These are phyloP conservation scores for Chionographis japonica DNA, from an alignment of 106 monocot genomes.

Conservation along the genomic window DNA sequence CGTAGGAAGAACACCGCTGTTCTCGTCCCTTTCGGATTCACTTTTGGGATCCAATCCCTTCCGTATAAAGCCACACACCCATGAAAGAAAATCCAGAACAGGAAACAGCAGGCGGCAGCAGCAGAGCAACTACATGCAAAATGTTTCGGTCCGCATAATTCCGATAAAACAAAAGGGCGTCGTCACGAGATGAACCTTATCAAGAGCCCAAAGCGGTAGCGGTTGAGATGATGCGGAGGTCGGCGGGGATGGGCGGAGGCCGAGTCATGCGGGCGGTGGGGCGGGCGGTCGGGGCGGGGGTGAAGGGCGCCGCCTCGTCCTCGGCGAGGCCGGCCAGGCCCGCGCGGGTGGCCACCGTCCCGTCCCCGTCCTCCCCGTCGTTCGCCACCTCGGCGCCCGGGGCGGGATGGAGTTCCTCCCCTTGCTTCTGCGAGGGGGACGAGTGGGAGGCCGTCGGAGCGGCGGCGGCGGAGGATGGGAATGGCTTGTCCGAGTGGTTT, in stretches of 20 bases:
- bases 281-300: conserved; percentile 9
- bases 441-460: conserved; percentile 36
- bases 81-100: no score
- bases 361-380: background rate
- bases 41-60: no score
- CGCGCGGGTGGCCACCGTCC: background rate
- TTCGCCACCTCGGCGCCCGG: conserved; percentile 3
- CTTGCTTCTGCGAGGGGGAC: conserved; percentile 16
- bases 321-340: conserved; percentile 3
- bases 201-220: no score
- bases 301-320: conserved; percentile 2
- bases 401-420: conserved; percentile 1
- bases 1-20: no score
- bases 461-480: conserved; percentile 4
- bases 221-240: conserved; percentile 23
- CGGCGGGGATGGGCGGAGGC: conserved; percentile 35
- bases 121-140: no score
- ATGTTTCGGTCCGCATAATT: no score
- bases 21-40: no score
- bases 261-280: conserved; percentile 28
- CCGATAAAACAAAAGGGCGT: no score
- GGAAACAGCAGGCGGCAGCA: no score
- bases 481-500: background rate
- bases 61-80: no score
- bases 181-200: no score